Base-by-base conservation (phyloP, 2,329 filamentous ascomycete genomes). In the Aspergillus tamarii region DNA sequence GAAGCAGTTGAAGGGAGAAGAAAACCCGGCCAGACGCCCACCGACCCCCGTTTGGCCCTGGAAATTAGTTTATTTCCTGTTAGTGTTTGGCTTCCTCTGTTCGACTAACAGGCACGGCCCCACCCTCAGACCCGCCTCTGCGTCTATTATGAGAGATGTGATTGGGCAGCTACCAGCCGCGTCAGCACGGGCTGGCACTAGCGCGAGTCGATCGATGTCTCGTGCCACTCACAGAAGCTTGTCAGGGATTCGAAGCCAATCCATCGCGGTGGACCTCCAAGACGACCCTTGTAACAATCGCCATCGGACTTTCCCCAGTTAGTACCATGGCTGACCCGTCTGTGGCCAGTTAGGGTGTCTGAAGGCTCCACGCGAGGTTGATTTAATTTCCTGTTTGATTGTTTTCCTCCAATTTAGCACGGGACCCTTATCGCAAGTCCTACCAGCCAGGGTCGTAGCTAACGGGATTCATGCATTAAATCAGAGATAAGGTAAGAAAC, bases 191-290 rank as follows among this genome's bases (percentile, higher is more conserved):
- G 61, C 64, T 60, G 57, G 64, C 60, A 60, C 46, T 68, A 65
- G 67, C 26, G 34, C 46, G 26, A 39, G 68, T 55, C 60, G 67
- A 69, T 67, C 65, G 52, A 56, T 66, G 64, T 68, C 67, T 69
- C 67, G 67, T 69, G 67, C 66, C 50, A 67, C 60, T 57, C 32
- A 52, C 55, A 48, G 67, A 68, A 68, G 67, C 67, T 69, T 69
- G 62, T 69, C 61, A 63, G 52, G 57, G 61, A 59, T 57, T 60
- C 43, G 21, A 39, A 41, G 28, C 57, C 57, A 60, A 63, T 57
- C 57, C 50, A 34, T 11, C 5, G 34, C 9, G 26, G 58, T 45
- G 57, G 41, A 43, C 16, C 46, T 14, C 48, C 26, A 54, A 62
- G 54, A 11, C 36, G 26, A 30, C 56, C 61, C 61, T 55, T 63